These are phyloP conservation scores for Dipteronia sinensis DNA, from an alignment of 345 rosid species.

Conservation along the genomic window DNA sequence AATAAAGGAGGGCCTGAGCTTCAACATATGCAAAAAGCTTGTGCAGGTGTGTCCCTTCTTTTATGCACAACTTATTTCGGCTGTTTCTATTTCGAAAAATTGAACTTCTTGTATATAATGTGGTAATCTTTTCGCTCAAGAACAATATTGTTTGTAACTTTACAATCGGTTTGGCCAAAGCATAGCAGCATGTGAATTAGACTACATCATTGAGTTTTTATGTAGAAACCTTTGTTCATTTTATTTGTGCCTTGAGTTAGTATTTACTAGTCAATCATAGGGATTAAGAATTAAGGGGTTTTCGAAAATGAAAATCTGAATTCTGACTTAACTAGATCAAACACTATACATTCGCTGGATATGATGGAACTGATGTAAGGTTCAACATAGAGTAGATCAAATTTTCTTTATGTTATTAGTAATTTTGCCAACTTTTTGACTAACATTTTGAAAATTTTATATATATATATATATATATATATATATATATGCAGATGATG, in stretches of 20 bases:
- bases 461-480: neutral
- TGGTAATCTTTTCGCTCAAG: neutral
- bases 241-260: neutral
- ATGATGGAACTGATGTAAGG: neutral
- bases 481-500: slow-evolving; percentile 70
- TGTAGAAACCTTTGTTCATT: too few relatives aligned
- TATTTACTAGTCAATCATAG: neutral
- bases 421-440: neutral
- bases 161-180: neutral
- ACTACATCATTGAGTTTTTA: neutral
- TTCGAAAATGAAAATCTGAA: neutral
- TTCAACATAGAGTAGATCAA: too few relatives aligned
- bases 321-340: too few relatives aligned
- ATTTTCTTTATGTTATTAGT: too few relatives aligned
- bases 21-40: slow-evolving; percentile 88
- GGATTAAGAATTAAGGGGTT: neutral
- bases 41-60: slow-evolving; percentile 61
- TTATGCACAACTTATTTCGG: neutral
- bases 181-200: neutral
- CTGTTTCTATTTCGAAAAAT: neutral
- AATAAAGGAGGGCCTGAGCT: slow-evolving; percentile 67
- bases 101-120: neutral
- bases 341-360: too few relatives aligned
- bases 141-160: neutral
- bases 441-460: neutral